Base-by-base conservation (phyloP, 192 early-diverging fungal genomes). In the Coemansia reversa region DNA sequence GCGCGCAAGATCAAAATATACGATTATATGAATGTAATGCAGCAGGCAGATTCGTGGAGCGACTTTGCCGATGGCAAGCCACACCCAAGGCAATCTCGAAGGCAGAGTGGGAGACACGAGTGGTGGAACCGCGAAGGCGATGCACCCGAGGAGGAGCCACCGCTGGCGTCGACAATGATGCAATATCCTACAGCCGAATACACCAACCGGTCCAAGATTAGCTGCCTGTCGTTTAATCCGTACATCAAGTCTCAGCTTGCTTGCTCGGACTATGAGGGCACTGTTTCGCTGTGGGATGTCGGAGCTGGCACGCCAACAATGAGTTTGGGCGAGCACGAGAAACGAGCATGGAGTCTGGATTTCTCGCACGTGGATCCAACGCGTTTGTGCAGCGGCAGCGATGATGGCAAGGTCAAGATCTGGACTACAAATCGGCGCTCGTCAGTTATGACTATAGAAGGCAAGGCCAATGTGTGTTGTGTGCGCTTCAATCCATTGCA, bases 1-100 rank as follows among this genome's bases (percentile, higher is more conserved):
- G 92, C 90, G 6, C 88, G 88, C 59, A 93, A 93, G 61, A 94
- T 98, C 83, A 95, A 95, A 71, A 88, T 98, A 20, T 98, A 88
- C 74, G 94, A 96, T 32, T 96, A 89, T 69, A 83, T 76, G 52
- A 81, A 81, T 23, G 70, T 81, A 58, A 65, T 81, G 12, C 64
- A 75, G 63, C 79, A 81, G 49, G 74, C 79, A 1, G 73, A 81
- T 25, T 45, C 67, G 27, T 81, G 79, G 79, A 72, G 35, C 32
- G 70, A 75, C 14, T 67, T 28, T 60, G 19, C 69, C 60, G 63
- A 55, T 55, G 24, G 53, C 29, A 63, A 56, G 45, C 24, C 63
- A 12, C 58, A 76, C 1, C 20, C 49, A 47, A 69, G 53, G 74
- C 74, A 50, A 58, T 33, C 27, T 7, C 51, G 48, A 51, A 52